Conservation (phyloP, 2,329 filamentous ascomycete species). For the Fusarium chaquense region DNA sequence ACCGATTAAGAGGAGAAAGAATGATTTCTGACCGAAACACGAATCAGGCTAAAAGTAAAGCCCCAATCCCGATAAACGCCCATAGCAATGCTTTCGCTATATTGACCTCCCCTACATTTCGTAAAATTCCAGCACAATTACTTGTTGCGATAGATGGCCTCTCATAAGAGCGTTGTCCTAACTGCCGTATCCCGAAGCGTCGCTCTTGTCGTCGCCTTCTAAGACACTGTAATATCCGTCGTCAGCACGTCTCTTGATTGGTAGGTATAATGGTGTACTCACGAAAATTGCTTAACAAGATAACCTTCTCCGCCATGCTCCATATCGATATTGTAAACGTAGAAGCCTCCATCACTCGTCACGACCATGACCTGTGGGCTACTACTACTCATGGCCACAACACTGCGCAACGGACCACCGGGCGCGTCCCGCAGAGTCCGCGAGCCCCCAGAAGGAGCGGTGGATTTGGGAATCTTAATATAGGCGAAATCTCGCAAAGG, state of each 20-base stretch:
- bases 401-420: conserved; percentile 76
- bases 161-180: conserved; percentile 21
- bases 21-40: not conserved
- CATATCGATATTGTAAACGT: conserved; percentile 94
- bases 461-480: conserved; percentile 85
- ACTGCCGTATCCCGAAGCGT: conserved; percentile 60
- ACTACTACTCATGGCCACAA: conserved; percentile 97
- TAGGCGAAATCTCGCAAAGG: conserved; percentile 94
- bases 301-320: conserved; percentile 94
- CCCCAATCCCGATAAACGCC: conserved; percentile 28
- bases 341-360: conserved; percentile 94
- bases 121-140: not conserved
- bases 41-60: not conserved
- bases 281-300: conserved; percentile 93
- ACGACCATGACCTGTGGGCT: conserved; percentile 98
- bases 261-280: conserved; percentile 56
- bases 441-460: conserved; percentile 34
- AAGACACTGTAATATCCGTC: conserved; percentile 57
- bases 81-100: conserved; percentile 25
- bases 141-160: not conserved
- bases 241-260: not conserved
- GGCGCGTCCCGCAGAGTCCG: conserved; percentile 50
- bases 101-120: conserved; percentile 1
- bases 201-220: conserved; percentile 67
- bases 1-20: not conserved